These are phyloP conservation scores for Candida maris DNA, from an alignment of 805 yeast species.

Conservation along the genomic window DNA sequence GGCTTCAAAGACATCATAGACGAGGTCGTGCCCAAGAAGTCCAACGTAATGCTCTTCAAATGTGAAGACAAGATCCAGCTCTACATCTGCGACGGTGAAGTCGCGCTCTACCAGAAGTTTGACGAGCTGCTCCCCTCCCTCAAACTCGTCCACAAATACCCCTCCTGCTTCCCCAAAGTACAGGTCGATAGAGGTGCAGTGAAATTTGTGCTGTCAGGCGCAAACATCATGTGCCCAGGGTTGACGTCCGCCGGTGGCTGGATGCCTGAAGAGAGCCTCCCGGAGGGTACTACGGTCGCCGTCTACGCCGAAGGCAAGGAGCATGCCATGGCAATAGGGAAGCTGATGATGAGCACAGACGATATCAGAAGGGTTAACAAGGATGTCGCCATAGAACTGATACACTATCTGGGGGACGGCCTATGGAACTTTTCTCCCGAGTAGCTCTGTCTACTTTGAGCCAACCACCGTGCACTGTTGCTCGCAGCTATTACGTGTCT, in stretches of 20 bases:
- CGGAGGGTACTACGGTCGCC: constrained; percentile 68
- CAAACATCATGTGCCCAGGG: constrained; percentile 97
- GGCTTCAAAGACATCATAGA: constrained; percentile 74
- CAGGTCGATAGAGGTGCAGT: constrained; percentile 96
- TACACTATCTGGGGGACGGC: constrained; percentile 87
- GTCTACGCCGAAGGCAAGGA: constrained; percentile 93
- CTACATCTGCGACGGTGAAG: constrained; percentile 68
- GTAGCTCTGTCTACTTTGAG: too few species aligned
- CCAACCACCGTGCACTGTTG: too few species aligned
- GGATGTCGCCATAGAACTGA: constrained; percentile 83
- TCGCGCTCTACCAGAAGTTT: constrained; percentile 76
- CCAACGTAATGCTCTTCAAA: constrained; percentile 73
- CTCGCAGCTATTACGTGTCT: too few species aligned
- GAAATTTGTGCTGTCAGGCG: constrained; percentile 91
- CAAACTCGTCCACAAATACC: constrained; percentile 74
- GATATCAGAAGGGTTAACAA: constrained; percentile 81
- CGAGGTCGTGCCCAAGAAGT: constrained; percentile 81
- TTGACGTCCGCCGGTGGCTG: constrained; percentile 81
- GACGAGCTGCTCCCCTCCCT: constrained; percentile 76
- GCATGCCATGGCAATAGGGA: constrained; percentile 87
- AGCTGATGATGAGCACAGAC: constrained; percentile 79
- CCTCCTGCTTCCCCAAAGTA: constrained; percentile 77
- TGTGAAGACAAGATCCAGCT: constrained; percentile 88
- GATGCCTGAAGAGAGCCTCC: constrained; percentile 69
- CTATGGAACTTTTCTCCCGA: constrained; percentile 65